These are phyloP conservation scores for Suaeda aralocaspica DNA, from an alignment of 148 eudicot species.

Conservation along the genomic window DNA sequence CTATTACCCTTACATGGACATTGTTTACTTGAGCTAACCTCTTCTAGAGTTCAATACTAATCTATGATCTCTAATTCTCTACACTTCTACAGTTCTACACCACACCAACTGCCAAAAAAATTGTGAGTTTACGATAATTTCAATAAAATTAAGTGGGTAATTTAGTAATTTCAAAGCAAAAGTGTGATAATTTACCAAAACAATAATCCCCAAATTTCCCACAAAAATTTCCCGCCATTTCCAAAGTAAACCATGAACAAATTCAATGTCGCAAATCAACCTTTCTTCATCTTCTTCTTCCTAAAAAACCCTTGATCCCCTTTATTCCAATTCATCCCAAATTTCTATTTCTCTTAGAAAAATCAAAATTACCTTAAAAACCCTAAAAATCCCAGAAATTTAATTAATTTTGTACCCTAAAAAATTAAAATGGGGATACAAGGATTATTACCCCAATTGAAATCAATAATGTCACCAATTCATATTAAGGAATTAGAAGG, in stretches of 20 bases:
- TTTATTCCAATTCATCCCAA: no score
- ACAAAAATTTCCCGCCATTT: constrained; percentile 16
- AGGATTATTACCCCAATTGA: constrained; percentile 78
- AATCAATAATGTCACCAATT: constrained; percentile 78
- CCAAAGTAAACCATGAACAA: neutral
- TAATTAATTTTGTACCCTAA: neutral
- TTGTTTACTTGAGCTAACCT: no score
- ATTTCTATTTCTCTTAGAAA: neutral
- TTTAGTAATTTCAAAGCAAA: no score
- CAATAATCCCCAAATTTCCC: neutral
- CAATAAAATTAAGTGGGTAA: no score
- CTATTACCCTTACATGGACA: no score
- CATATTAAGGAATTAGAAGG: constrained; percentile 78
- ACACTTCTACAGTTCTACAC: no score
- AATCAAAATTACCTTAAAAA: no score
- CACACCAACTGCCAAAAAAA: no score
- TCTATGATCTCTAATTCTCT: no score
- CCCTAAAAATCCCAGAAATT: no score
- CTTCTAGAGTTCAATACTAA: no score
- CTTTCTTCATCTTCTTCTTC: neutral
- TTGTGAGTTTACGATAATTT: no score
- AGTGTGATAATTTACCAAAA: neutral
- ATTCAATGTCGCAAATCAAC: neutral
- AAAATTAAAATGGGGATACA: constrained; percentile 67
- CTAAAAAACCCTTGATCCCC: neutral